Base-by-base conservation (phyloP, 345 rosid species). In the Linum lewisii region DNA sequence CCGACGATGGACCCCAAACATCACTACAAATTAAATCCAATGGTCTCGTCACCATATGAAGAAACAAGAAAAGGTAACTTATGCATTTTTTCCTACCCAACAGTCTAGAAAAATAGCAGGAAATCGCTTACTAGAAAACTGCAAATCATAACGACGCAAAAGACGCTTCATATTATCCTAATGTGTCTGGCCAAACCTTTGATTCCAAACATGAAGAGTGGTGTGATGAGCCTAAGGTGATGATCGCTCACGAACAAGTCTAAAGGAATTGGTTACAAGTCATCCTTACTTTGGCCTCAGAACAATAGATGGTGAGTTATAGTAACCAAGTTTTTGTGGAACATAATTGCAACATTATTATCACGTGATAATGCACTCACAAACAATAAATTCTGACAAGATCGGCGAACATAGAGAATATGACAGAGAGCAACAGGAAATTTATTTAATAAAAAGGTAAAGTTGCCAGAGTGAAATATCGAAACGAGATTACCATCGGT, bases 1-100 rank as follows among this genome's bases (percentile, higher is more conserved):
- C 26, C 6, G 36, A 37, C 1, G 34, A 6, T 11, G 21, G 63
- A 1, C 24, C 63, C 44, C n/a, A 25, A 1, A 60, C 9, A 44
- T 60, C 37, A 1, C 13, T 21, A 49, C 63, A 60, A 16, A 60
- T 11, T 44, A 60, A 49, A 2, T 60, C 55, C 16, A 60, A 13
- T 7, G 63, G 54, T 16, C 3, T 2, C 4, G 25, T 7, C 14
- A 32, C 52, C 13, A 38, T 0, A 42, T 4, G 9, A 3, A 15
- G 53, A 59, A 0, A 10, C 4, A 18, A 3, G 23, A 60, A 60
- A 21, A 34, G 36, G 32, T 2, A 2, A 2, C 21, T 49, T 18
- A 45, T 45, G 50, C 9, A 49, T 26, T 26, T 26, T n/a, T 26
- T 6, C 32, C 32, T 2, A 26, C 32, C 2, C 32, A 26, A 26